Evolutionary conservation across 176 grass and related monocot species (phyloP), one percentile per base, ranked within the genome.

Genomic region (Triticum monococcum): DNA sequence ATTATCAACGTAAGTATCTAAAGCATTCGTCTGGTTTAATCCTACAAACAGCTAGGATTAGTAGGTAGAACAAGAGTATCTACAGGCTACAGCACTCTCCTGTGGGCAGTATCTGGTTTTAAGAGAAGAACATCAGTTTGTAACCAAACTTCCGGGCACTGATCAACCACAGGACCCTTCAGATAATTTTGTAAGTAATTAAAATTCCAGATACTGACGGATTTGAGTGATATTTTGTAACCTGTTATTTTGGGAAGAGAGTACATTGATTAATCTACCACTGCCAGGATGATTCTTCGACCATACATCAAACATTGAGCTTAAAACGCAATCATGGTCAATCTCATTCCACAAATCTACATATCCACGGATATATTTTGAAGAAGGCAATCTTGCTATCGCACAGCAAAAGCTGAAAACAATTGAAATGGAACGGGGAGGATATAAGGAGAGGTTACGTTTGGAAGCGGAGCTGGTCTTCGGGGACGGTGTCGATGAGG

Each of bases 401-500:
- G 46, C 79, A 72, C 6, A 73, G 48, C 11, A 23, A 61, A 78
- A 62, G 28, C 22, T 2, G 30, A 22, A 71, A 75, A 57, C 8
- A 32, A 75, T 68, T 68, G 57, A 74, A 36, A 20, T 5, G 7
- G 43, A 72, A 76, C 7, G 0, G 4, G 73, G 48, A 45, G 13
- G 48, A 62, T 54, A 17, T 25, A 40, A 61, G 13, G 14, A 30
- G 45, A 64, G 43, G 48, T 89, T 91, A 92, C 97, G 94, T 76
- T 85, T 96, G 94, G 81, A 99, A 99, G 20, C 92, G 94, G 14
- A 96, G 86, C 60, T 96, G 90, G 84, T 91, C 94, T 64, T 96
- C 89, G 8, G 92, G 92, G 64, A 99, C 92, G 48, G 20, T 93
- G 86, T 99, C 94, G 81, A 99, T 99, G 75, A 99, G 97, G 87